phyloP scores from a whole-genome alignment of 2,329 filamentous ascomycete species.

The Nemania sp. region DNA sequence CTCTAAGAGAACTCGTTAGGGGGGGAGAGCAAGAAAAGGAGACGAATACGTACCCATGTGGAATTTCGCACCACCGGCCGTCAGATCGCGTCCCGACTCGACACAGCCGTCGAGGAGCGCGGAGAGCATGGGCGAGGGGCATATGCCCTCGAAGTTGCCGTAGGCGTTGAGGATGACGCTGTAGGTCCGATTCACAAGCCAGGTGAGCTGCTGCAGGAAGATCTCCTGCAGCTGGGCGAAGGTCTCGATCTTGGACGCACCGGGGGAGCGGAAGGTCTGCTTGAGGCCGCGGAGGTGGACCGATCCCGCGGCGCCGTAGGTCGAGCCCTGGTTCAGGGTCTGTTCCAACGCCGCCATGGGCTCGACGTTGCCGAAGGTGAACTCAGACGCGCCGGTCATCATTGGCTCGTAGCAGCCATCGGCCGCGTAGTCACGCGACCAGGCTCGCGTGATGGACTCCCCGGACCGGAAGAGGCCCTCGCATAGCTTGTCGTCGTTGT shows the following conservation, averaged over 20 bases:
- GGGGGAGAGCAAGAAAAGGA: neutral
- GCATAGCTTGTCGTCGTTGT: slow-evolving; percentile 26
- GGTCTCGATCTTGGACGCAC: slow-evolving; percentile 5
- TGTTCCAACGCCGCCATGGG: slow-evolving; percentile 24
- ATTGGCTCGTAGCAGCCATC: slow-evolving; percentile 27
- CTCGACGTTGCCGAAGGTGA: slow-evolving; percentile 19
- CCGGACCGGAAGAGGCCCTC: slow-evolving; percentile 18
- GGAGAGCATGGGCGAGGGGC: slow-evolving; percentile 24
- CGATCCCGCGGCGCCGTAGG: slow-evolving; percentile 20
- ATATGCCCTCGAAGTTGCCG: slow-evolving; percentile 21
- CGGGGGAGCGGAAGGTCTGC: slow-evolving; percentile 22
- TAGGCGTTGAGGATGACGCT: slow-evolving; percentile 7
- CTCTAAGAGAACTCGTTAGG: neutral
- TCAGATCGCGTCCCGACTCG: slow-evolving; percentile 21
- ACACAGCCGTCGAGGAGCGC: slow-evolving; percentile 21
- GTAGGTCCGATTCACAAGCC: slow-evolving; percentile 13
- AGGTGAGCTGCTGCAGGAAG: slow-evolving; percentile 22
- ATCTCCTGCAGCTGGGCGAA: slow-evolving; percentile 13
- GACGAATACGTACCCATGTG: slow-evolving; percentile 17
- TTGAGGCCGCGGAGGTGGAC: slow-evolving; percentile 26
- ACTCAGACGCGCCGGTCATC: slow-evolving; percentile 22
- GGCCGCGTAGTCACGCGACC: slow-evolving; percentile 23
- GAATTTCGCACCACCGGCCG: slow-evolving; percentile 24
- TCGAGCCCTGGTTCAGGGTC: slow-evolving; percentile 22
- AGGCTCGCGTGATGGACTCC: slow-evolving; percentile 8